phyloP scores from a whole-genome alignment of 176 grass and related monocot genomes.

The Miscanthus lutarioriparius region DNA sequence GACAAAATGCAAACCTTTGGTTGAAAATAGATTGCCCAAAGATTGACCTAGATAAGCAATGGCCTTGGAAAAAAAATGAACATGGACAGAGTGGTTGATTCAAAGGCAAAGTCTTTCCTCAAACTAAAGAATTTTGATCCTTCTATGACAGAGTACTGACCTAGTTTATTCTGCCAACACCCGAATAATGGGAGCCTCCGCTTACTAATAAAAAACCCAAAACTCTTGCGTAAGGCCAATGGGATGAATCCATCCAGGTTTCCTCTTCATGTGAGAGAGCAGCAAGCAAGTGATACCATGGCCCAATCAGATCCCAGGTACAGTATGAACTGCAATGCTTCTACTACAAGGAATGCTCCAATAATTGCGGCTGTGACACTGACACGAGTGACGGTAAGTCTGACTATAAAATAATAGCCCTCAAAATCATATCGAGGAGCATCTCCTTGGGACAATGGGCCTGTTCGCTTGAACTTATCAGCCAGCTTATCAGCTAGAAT shows the following conservation, averaged over 20 bases:
- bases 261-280: background rate
- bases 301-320: slow-evolving; percentile 2
- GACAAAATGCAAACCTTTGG: background rate
- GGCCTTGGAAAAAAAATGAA: background rate
- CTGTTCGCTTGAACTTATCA: too few species aligned
- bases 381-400: background rate
- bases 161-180: background rate
- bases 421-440: too few species aligned
- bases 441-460: too few species aligned
- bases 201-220: background rate
- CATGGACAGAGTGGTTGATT: background rate
- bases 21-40: background rate
- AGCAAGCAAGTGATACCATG: background rate
- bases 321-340: background rate
- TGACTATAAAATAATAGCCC: background rate
- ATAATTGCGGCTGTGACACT: background rate
- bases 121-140: background rate
- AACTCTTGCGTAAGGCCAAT: background rate
- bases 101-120: background rate
- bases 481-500: too few species aligned
- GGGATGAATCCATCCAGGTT: background rate
- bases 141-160: background rate
- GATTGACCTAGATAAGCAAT: background rate
- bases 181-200: background rate
- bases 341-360: background rate